phyloP scores from a whole-genome alignment of 2,329 filamentous ascomycete genomes.

The Beauveria sp. region DNA sequence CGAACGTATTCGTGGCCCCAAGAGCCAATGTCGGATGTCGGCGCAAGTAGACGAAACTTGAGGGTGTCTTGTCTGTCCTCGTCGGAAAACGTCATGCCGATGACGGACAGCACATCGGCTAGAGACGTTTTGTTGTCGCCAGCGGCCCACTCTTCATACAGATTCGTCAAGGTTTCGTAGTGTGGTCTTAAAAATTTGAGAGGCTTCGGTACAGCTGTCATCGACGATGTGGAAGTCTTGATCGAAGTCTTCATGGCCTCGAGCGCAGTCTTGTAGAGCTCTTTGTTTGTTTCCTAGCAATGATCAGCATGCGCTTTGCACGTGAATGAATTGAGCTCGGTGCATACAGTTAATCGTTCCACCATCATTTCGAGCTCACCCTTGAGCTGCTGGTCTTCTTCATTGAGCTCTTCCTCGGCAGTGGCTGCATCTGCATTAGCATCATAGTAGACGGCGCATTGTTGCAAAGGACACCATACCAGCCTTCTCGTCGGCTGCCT shows the following conservation, averaged over 20 bases:
- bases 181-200: conserved; percentile 96
- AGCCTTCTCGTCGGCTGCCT: conserved; percentile 60
- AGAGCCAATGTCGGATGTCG: conserved; percentile 84
- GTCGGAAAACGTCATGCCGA: conserved; percentile 98
- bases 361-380: conserved; percentile 97
- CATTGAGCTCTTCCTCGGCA: conserved; percentile 78
- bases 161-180: conserved; percentile 79
- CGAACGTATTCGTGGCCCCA: conserved; percentile 99
- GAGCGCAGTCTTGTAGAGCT: conserved; percentile 84
- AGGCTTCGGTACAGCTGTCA: conserved; percentile 98
- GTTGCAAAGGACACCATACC: conserved; percentile 27
- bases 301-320: background rate
- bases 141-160: conserved; percentile 83
- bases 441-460: conserved; percentile 8
- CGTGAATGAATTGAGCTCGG: background rate
- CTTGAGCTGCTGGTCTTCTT: conserved; percentile 98
- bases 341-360: conserved; percentile 75
- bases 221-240: conserved; percentile 98
- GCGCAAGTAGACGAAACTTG: conserved; percentile 86
- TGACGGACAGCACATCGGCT: conserved; percentile 91
- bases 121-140: conserved; percentile 81
- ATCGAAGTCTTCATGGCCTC: conserved; percentile 98
- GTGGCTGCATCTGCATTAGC: conserved; percentile 21
- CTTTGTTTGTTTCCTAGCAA: conserved; percentile 69
- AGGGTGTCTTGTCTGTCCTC: conserved; percentile 93